Percentiles rank a stretch among this genome's conserved stretches.
Conservation (phyloP, 257 asterid genomes). For the Mentha longifolia region DNA sequence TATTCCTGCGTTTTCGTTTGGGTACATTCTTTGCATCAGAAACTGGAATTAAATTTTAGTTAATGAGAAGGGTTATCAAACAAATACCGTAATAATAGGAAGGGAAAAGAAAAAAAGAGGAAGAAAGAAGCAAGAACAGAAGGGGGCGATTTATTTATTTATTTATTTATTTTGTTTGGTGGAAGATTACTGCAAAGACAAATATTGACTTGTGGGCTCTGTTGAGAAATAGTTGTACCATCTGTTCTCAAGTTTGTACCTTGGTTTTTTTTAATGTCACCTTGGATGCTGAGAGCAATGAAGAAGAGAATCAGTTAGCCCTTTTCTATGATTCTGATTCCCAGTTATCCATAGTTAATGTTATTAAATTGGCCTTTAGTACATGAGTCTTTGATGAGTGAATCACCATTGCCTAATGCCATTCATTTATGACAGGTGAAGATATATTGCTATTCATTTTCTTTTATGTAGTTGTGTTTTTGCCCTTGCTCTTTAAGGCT, state of each 20-base stretch:
- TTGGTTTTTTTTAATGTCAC: slow-evolving; percentile 23
- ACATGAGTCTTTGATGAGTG: slow-evolving; percentile 17
- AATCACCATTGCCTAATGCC: slow-evolving; percentile 10
- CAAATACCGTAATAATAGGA: background rate
- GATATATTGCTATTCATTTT: slow-evolving; percentile 1
- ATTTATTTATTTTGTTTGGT: background rate
- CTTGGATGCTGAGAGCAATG: slow-evolving; percentile 17
- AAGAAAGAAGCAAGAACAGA: background rate
- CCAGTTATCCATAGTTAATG: slow-evolving; percentile 4
- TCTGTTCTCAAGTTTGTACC: slow-evolving; percentile 33
- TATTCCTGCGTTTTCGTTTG: background rate
- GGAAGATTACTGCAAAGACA: background rate
- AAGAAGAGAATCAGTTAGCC: background rate
- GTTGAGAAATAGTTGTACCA: slow-evolving; percentile 18
- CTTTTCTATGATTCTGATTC: slow-evolving; percentile 10
- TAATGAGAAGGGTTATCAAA: background rate
- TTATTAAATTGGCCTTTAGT: background rate
- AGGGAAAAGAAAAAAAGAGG: background rate
- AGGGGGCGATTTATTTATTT: no score
- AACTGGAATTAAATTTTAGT: background rate
- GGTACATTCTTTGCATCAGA: background rate
- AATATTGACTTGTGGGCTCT: slow-evolving; percentile 10
- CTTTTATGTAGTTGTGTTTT: background rate
- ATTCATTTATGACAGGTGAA: background rate
- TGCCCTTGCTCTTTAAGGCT: background rate